phyloP scores from a whole-genome alignment of 2,329 filamentous ascomycete species.

The Aspergillus sergii region DNA sequence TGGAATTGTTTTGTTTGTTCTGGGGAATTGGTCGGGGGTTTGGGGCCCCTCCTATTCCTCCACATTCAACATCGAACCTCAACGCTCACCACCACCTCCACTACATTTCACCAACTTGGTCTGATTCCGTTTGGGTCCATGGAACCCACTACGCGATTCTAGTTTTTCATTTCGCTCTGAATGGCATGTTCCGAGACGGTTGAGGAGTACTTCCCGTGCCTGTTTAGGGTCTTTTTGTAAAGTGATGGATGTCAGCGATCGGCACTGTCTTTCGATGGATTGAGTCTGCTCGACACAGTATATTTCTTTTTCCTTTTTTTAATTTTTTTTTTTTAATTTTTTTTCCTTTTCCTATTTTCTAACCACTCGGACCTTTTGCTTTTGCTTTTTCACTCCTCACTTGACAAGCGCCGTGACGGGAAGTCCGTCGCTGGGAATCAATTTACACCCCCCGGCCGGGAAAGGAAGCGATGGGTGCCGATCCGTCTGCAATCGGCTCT shows the following conservation, averaged over 20 bases:
- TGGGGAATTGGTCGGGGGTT: conserved; percentile 9
- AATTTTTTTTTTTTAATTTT: background rate
- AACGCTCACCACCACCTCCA: background rate
- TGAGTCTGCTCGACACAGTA: background rate
- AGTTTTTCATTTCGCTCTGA: background rate
- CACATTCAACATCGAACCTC: background rate
- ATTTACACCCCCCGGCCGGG: conserved; percentile 11
- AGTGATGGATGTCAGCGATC: background rate
- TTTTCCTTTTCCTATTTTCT: background rate
- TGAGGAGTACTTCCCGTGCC: background rate
- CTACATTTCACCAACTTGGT: background rate
- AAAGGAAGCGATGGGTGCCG: conserved; percentile 13
- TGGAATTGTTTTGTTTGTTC: background rate
- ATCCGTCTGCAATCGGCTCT: conserved; percentile 16
- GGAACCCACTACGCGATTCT: background rate
- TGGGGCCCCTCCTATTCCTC: conserved; percentile 1
- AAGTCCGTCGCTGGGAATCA: background rate
- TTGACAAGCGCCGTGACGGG: background rate
- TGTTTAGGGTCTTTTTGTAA: background rate
- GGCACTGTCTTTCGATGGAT: background rate
- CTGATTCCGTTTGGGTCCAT: background rate
- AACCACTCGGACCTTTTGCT: background rate
- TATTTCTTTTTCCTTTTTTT: background rate
- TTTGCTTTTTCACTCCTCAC: background rate
- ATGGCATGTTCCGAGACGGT: background rate